Conservation (phyloP, 352 stramenopile species). For the Globisporangium polare region DNA sequence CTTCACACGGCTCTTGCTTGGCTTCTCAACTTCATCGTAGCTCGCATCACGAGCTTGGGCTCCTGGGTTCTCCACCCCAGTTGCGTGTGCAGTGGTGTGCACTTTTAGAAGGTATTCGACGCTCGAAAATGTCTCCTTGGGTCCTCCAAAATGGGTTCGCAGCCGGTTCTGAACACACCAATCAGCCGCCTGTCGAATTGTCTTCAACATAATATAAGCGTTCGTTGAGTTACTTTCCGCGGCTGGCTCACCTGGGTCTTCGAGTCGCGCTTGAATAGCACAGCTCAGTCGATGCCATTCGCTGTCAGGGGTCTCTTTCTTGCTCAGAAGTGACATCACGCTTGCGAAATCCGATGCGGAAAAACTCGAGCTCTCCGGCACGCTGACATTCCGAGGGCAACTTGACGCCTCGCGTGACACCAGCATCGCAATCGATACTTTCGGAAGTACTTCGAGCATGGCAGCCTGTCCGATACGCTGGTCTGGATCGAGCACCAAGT, state of each 20-base stretch:
- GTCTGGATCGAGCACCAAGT: constrained; percentile 16
- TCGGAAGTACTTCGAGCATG: constrained; percentile 6
- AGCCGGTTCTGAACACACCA: constrained; percentile 76
- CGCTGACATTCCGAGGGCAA: constrained; percentile 1
- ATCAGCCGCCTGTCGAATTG: constrained; percentile 44
- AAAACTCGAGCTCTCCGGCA: constrained; percentile 18
- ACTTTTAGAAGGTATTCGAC: constrained; percentile 64
- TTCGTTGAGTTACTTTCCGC: constrained; percentile 5
- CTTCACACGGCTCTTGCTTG: not conserved
- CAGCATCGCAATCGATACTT: constrained; percentile 2
- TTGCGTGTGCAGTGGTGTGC: constrained; percentile 17
- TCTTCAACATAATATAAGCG: constrained; percentile 22
- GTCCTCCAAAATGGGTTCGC: constrained; percentile 70
- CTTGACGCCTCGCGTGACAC: constrained; percentile 9
- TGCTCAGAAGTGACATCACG: constrained; percentile 33
- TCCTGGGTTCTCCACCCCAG: not conserved
- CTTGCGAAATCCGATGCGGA: constrained; percentile 38
- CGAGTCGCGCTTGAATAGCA: constrained; percentile 5
- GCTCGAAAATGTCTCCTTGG: constrained; percentile 68
- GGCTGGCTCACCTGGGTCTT: not conserved
- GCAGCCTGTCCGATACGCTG: not conserved
- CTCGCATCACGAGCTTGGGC: not conserved
- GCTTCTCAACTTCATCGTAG: not conserved
- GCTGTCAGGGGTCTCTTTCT: constrained; percentile 19
- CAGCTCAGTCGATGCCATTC: constrained; percentile 37